Base-by-base conservation (phyloP, 163 green algal species). In the Picocystis sp. region DNA sequence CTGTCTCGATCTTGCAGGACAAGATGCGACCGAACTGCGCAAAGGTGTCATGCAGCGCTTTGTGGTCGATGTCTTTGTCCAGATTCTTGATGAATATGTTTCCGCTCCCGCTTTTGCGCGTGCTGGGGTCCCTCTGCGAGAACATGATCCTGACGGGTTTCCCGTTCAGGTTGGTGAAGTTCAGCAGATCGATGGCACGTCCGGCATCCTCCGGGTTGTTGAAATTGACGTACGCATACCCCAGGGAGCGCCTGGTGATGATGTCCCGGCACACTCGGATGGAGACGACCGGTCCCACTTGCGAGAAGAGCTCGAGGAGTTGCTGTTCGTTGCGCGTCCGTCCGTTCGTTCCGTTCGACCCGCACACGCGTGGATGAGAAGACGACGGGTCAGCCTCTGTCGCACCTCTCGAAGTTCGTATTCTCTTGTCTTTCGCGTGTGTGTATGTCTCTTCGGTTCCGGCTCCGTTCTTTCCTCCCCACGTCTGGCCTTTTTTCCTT, bases 81-180 rank as follows among this genome's bases (percentile, higher is more conserved):
- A 99, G 78, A 75, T 96, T 97, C 77, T 98, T 98, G 77, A 98
- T 94, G 75, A 97, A 98, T 69, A 98, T 94, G 65, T 93, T 93
- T 48, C 77, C 82, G 42, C 83, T 67, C 24, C 76, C 83, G 11
- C 74, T 89, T 60, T 87, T 89, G 60, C 88, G 71, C 49, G 74
- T 67, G n/a, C 70, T 69, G 9, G 89, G 84, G 71, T 97, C 87
- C 53, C 84, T 77, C 69, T 94, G 83, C 47, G 74, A 86, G 80
- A 81, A 97, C 90, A 99, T 96, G 64, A 99, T 92, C 56, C 90
- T 84, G 61, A 98, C 93, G 12, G 86, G 77, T 57, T 84, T 87
- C 53, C 82, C 82, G 23, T 79, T 82, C 35, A 97, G 50, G 2
- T 73, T 57, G 8, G 71, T 72, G 69, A 92, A 96, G 79, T 97